These are phyloP conservation scores for Mikania micrantha DNA, from an alignment of 129 eudicot species.

Conservation along the genomic window DNA sequence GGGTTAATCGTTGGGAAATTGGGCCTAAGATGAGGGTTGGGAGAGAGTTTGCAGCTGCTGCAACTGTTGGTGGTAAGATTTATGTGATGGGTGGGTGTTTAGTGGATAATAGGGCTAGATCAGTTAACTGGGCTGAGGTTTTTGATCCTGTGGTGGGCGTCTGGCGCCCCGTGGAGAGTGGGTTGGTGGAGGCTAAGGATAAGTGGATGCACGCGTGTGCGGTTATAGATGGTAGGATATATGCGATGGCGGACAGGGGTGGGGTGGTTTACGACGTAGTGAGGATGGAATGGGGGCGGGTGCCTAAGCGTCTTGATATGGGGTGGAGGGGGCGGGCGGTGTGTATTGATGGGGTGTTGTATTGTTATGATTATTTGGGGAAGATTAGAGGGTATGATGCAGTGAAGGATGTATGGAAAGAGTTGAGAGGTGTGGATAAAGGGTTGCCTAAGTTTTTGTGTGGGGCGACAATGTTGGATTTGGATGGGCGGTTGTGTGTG, in stretches of 20 bases:
- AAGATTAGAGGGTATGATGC: constrained; percentile 84
- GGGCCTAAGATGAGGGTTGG: constrained; percentile 85
- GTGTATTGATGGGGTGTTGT: constrained; percentile 63
- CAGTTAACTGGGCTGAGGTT: constrained; percentile 83
- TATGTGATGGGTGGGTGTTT: constrained; percentile 89
- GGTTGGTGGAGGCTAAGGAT: constrained; percentile 61
- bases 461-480: constrained; percentile 84
- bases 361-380: constrained; percentile 92
- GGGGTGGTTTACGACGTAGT: constrained; percentile 68
- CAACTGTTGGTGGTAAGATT: constrained; percentile 46
- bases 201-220: constrained; percentile 96
- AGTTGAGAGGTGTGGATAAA: constrained; percentile 63
- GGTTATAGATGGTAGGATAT: constrained; percentile 53
- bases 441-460: constrained; percentile 88
- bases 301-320: constrained; percentile 65
- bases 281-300: constrained; percentile 57
- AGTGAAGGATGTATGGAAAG: constrained; percentile 69
- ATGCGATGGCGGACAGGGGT: constrained; percentile 96
- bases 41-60: constrained; percentile 81
- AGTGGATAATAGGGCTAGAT: constrained; percentile 57
- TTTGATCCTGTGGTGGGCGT: constrained; percentile 51
- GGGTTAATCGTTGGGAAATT: constrained; percentile 49
- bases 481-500: constrained; percentile 75
- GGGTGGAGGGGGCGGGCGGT: constrained; percentile 91
- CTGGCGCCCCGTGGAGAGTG: constrained; percentile 52